A percentile compares a stretch with the other conserved stretches of the same genome.
phyloP scores from a whole-genome alignment of 768 basidiomycete genomes.

The Kwoniella newhampshirensis region DNA sequence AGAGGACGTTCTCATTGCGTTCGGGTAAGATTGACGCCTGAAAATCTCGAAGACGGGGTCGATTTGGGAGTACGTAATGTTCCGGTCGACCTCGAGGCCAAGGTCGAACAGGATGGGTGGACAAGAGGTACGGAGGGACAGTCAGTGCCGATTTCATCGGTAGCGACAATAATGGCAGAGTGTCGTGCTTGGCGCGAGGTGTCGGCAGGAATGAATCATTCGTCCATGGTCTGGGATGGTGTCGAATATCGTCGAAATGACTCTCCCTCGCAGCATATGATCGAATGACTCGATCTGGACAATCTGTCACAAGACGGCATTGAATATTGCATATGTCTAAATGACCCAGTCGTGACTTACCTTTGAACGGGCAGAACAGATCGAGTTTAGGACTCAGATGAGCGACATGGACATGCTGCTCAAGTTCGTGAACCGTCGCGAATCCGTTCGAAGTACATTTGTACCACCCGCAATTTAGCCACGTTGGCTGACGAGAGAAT shows the following conservation, averaged over 20 bases:
- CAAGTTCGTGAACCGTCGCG: background rate
- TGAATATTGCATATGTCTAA: background rate
- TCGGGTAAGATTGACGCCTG: constrained; percentile 7
- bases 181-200: background rate
- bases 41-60: background rate
- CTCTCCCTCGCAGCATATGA: background rate
- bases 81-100: background rate
- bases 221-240: constrained; percentile 3
- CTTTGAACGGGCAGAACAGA: constrained; percentile 5
- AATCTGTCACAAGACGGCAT: constrained; percentile 2
- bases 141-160: background rate
- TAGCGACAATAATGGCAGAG: background rate
- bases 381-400: constrained; percentile 7
- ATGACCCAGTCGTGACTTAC: background rate
- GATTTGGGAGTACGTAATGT: background rate
- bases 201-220: background rate
- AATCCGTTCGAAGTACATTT: constrained; percentile 1
- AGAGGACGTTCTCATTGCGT: constrained; percentile 10
- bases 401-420: constrained; percentile 1
- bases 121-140: constrained; percentile 12
- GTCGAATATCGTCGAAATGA: constrained; percentile 1
- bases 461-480: constrained; percentile 4
- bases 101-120: background rate
- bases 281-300: background rate
- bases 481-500: too few relatives aligned